Conservation (phyloP, 345 rosid species). For the Geranium rotundifolium region DNA sequence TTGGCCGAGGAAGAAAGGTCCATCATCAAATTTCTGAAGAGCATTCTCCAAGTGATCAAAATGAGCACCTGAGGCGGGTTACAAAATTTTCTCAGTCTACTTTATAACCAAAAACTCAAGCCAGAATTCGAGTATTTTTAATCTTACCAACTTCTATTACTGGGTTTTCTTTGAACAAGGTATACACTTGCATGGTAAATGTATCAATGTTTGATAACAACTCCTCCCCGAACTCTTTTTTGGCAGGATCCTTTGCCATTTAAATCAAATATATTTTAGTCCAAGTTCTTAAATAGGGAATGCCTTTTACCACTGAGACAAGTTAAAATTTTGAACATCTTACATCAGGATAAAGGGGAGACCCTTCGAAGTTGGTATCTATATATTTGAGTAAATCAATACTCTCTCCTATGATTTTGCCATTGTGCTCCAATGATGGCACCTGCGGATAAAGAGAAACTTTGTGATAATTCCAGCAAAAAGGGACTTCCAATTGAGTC, state of each 20-base stretch:
- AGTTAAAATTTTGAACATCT: conserved; percentile 4
- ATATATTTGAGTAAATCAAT: conserved; percentile 65
- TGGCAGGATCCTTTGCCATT: conserved; percentile 49
- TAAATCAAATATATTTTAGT: neutral
- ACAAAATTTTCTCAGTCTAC: neutral
- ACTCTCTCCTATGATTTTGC: conserved; percentile 81
- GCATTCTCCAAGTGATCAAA: conserved; percentile 69
- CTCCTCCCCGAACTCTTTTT: conserved; percentile 49
- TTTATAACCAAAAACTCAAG: neutral
- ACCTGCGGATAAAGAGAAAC: conserved; percentile 31
- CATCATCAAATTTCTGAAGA: conserved; percentile 42
- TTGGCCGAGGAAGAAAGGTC: conserved; percentile 84
- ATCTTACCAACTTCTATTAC: conserved; percentile 38
- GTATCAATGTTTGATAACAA: conserved; percentile 42
- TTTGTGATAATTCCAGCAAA: neutral
- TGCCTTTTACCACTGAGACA: neutral
- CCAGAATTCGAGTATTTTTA: neutral
- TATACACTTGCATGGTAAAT: conserved; percentile 24
- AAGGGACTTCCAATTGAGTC: neutral
- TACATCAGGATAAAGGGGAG: conserved; percentile 59
- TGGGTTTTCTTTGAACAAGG: conserved; percentile 55
- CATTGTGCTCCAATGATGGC: conserved; percentile 85
- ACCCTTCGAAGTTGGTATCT: conserved; percentile 74
- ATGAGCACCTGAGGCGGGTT: conserved; percentile 40
- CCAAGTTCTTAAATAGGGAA: neutral